Base-by-base conservation (phyloP, 176 grass and related monocot genomes). In the Zizania latifolia region DNA sequence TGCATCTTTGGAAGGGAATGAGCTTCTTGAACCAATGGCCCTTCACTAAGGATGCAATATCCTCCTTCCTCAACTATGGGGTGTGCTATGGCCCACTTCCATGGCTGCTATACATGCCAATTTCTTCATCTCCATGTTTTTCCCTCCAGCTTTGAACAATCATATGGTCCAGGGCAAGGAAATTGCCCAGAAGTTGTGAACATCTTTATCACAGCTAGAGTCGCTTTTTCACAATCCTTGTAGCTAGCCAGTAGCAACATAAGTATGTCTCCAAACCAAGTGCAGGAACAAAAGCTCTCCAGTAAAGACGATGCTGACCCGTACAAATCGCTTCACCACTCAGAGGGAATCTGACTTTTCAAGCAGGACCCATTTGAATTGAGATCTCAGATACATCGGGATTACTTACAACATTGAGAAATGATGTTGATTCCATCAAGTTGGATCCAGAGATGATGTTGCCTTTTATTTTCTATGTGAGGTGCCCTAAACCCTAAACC, bases 191-290 rank as follows among this genome's bases (percentile, higher is more conserved):
- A n/a, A n/a, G n/a, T n/a, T n/a, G n/a, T n/a, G 68, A 86, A 86
- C 82, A 83, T 29, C 86, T 84, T 90, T 70, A 97, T 53, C 4
- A 70, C 65, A 72, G 90, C 83, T 64, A 86, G 86, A 35, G 54
- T 82, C 29, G 93, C 88, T 44, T 91, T 93, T 83, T 89, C 88
- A 82, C 93, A 97, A 33, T 68, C 72, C 35, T 83, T n/a, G n/a
- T n/a, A n/a, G n/a, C n/a, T n/a, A 78, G 65, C 83, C 90, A 76
- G 38, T 51, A 51, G 75, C 80, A 46, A 97, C 68, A 89, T 80
- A n/a, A 83, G 74, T 91, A 93, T 15, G 93, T 97, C 70, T 97
- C 88, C 66, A 97, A 83, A 71, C 93, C 93, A 71, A 97, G 73
- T 54, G 93, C 82, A 89, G 93, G 87, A 70, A 97, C 83, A 75